Evolutionary conservation across 2,329 filamentous ascomycete species (phyloP).

Genomic region (Colletotrichum lindemuthianum): DNA sequence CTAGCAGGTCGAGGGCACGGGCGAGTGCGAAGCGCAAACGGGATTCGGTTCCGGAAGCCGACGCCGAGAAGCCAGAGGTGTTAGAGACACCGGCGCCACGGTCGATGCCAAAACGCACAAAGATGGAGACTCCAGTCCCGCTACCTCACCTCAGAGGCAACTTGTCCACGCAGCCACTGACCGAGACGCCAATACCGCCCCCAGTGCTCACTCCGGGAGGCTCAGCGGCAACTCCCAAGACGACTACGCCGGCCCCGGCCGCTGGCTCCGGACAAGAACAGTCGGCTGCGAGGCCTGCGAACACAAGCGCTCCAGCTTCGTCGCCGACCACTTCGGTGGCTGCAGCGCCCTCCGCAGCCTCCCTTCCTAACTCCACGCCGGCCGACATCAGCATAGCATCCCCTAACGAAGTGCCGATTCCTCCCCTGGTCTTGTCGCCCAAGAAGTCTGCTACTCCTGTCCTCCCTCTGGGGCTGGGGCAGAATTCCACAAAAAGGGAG

Average conservation of each 20-base stretch:
- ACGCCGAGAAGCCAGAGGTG: conserved; percentile 43
- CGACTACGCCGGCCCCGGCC: conserved; percentile 47
- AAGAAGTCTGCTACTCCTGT: conserved; percentile 47
- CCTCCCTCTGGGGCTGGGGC: conserved; percentile 45
- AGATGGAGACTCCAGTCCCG: conserved; percentile 67
- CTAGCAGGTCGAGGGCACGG: conserved; percentile 42
- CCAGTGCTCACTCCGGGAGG: conserved; percentile 47
- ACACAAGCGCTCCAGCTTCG: conserved; percentile 26
- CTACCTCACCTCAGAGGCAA: conserved; percentile 52
- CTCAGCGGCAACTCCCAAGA: conserved; percentile 38
- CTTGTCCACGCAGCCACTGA: conserved; percentile 31
- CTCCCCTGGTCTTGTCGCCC: conserved; percentile 45
- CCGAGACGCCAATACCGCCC: conserved; percentile 35
- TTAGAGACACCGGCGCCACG: conserved; percentile 42
- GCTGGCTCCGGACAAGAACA: conserved; percentile 37
- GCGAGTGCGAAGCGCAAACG: conserved; percentile 57
- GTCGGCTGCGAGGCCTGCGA: conserved; percentile 21
- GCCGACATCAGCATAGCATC: conserved; percentile 48
- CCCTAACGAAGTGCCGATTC: conserved; percentile 55
- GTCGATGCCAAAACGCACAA: conserved; percentile 61
- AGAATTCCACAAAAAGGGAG: conserved; percentile 52
- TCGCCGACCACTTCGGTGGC: conserved; percentile 29
- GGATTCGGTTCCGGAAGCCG: conserved; percentile 46
- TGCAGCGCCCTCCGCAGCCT: conserved; percentile 39
- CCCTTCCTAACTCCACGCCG: conserved; percentile 40